phyloP scores from a whole-genome alignment of 2,329 filamentous ascomycete species.

The Dendrostoma leiphaemia region DNA sequence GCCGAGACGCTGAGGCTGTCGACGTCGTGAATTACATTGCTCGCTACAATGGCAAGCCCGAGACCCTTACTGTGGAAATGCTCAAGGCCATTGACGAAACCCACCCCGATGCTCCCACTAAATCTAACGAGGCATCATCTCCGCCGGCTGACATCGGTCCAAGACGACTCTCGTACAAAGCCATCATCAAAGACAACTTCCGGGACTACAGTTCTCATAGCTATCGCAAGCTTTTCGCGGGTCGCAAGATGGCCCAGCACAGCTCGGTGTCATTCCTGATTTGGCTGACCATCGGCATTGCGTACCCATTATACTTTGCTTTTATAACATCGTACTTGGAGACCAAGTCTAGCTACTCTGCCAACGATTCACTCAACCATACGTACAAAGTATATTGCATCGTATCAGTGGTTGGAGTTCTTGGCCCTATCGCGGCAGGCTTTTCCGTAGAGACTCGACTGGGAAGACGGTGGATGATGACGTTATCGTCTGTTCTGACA shows the following conservation, averaged over 20 bases:
- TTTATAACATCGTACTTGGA: constrained; percentile 45
- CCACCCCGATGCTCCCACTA: no score
- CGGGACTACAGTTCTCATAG: constrained; percentile 25
- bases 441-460: constrained; percentile 40
- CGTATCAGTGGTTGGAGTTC: constrained; percentile 36
- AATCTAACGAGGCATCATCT: background rate
- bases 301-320: constrained; percentile 45
- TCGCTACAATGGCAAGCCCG: constrained; percentile 33
- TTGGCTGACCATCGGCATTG: constrained; percentile 45
- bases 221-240: constrained; percentile 32
- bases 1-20: constrained; percentile 45
- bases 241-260: constrained; percentile 31
- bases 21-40: constrained; percentile 46
- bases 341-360: constrained; percentile 31
- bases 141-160: background rate
- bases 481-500: constrained; percentile 39
- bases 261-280: constrained; percentile 37
- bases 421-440: constrained; percentile 39
- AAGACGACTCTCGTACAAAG: constrained; percentile 12
- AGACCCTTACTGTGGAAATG: constrained; percentile 35
- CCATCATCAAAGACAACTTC: constrained; percentile 26
- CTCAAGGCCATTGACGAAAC: constrained; percentile 30
- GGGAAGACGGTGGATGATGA: constrained; percentile 44
- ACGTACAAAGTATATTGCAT: constrained; percentile 36
- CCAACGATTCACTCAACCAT: constrained; percentile 25